Evolutionary conservation across 2,329 filamentous ascomycete genomes (phyloP), one percentile per base, ranked within the genome.

Genomic region (Cladosporium sp.): DNA sequence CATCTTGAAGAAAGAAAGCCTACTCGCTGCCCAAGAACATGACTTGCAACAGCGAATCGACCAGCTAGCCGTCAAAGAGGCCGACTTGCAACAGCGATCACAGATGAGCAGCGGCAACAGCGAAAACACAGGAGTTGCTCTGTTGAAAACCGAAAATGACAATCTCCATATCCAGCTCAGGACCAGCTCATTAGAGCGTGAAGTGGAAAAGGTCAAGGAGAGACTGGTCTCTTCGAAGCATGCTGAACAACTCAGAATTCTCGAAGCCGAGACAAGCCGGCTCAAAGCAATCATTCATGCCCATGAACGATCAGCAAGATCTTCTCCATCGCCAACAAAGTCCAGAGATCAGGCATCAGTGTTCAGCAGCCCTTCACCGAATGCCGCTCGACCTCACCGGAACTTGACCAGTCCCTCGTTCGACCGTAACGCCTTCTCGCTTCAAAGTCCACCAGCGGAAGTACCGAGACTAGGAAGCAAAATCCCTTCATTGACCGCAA

Each of bases 131-230:
- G 24, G 20, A 4, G 18, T 47, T 7, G 44, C 44, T 15, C 19
- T 47, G 15, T 36, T 47, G 32, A 47, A 39, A 22, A 34, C 44
- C 3, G 44, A 47, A 11, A 47, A 47, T 12, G 44, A 47, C 8
- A 39, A 39, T 7, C 34, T 47, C 15, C 44, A 47, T 13, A 34
- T 47, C 18, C 44, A 47, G 13, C 12, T 47, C 3, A 20, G 44
- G 15, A 40, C 44, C n/a, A 39, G 20, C 3, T 47, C 44, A 3
- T 34, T 47, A 4, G 44, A 47, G 20, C 17, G 44, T 11, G 44
- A 47, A 39, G 36, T 47, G 17, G 44, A 47, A 12, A 47, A 47
- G 18, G 44, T 47, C 1, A 38, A 17, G 24, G 32, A 47, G 36
- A 47, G 44, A 19, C 24, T 36, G 1, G 44, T 38, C 7, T 47